Evolutionary conservation across 2,329 filamentous ascomycete species (phyloP).

Genomic region (Cordyceps farinosa): DNA sequence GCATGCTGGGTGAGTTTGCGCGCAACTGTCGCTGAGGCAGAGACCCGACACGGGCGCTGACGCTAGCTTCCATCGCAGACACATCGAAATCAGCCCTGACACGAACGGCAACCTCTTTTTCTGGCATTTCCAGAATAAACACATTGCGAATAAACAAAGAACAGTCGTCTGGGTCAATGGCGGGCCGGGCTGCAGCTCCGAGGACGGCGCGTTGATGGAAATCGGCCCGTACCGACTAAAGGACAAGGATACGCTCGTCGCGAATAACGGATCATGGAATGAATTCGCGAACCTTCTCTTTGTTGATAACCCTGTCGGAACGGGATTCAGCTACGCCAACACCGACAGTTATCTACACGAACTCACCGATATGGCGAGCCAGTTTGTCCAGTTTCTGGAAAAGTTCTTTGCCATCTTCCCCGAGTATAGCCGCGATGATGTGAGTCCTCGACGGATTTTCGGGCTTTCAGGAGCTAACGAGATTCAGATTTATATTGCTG

Average conservation of each 20-base stretch:
- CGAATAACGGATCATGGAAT: slow-evolving; percentile 96
- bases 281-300: slow-evolving; percentile 97
- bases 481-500: slow-evolving; percentile 80
- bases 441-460: slow-evolving; percentile 45
- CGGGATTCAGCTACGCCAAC: slow-evolving; percentile 92
- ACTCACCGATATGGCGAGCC: slow-evolving; percentile 80
- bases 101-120: slow-evolving; percentile 95
- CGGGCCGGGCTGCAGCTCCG: slow-evolving; percentile 93
- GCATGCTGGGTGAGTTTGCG: slow-evolving; percentile 81
- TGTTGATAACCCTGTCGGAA: slow-evolving; percentile 94
- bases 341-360: slow-evolving; percentile 84
- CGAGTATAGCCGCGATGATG: slow-evolving; percentile 87
- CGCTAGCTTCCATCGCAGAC: slow-evolving; percentile 48
- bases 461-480: slow-evolving; percentile 22
- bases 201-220: slow-evolving; percentile 95
- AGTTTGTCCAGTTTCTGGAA: slow-evolving; percentile 85
- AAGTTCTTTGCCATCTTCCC: slow-evolving; percentile 91
- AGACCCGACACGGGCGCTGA: slow-evolving; percentile 22
- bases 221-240: slow-evolving; percentile 88
- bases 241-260: slow-evolving; percentile 64
- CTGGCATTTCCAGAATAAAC: slow-evolving; percentile 94
- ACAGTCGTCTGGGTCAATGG: slow-evolving; percentile 97
- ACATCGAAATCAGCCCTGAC: slow-evolving; percentile 83
- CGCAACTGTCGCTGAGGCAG: slow-evolving; percentile 17
- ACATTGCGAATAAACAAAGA: slow-evolving; percentile 86